phyloP scores from a whole-genome alignment of 2,329 filamentous ascomycete species.

The Sclerotinia borealis region DNA sequence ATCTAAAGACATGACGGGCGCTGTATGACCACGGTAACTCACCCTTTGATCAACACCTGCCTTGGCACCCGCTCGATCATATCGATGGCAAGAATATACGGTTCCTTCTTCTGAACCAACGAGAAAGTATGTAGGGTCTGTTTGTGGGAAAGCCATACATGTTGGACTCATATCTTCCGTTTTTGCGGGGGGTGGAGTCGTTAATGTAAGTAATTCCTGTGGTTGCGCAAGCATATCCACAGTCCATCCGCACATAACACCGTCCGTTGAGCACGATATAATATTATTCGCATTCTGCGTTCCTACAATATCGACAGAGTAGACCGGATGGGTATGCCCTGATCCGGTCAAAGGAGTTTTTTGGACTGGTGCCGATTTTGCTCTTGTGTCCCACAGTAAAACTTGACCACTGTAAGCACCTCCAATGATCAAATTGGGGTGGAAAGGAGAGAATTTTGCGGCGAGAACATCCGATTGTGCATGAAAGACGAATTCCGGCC shows the following conservation, averaged over 20 bases:
- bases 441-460: constrained; percentile 97
- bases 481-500: constrained; percentile 94
- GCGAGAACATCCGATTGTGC: constrained; percentile 92
- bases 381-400: constrained; percentile 91
- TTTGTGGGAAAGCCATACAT: constrained; percentile 88
- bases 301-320: constrained; percentile 90
- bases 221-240: constrained; percentile 97
- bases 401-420: constrained; percentile 97
- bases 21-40: constrained; percentile 83
- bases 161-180: constrained; percentile 94
- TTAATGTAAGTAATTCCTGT: constrained; percentile 86
- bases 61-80: constrained; percentile 95
- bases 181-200: constrained; percentile 77
- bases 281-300: constrained; percentile 99
- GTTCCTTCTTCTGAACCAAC: constrained; percentile 94
- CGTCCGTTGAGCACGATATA: constrained; percentile 92
- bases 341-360: constrained; percentile 94
- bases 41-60: constrained; percentile 88
- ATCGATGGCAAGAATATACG: constrained; percentile 94
- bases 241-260: constrained; percentile 93
- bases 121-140: constrained; percentile 95
- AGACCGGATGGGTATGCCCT: constrained; percentile 93
- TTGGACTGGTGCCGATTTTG: constrained; percentile 82
- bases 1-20: constrained; percentile 90
- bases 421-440: constrained; percentile 91